phyloP scores from a whole-genome alignment of 108 stramenopile species.

The Cyclostephanos tholiformis region DNA sequence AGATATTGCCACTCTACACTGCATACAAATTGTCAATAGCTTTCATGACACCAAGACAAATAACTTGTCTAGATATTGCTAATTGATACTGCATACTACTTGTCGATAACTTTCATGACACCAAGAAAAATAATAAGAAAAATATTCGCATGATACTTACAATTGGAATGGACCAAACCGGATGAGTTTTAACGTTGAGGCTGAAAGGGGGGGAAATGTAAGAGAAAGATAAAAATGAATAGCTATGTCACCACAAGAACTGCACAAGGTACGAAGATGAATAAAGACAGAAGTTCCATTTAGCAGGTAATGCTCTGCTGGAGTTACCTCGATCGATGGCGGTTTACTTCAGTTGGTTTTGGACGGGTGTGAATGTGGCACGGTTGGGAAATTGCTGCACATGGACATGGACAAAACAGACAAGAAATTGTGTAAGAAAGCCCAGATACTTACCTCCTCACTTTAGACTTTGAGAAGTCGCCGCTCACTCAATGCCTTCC shows the following conservation, averaged over 20 bases:
- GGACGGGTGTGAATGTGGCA: constrained; percentile 10
- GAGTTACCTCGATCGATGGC: constrained; percentile 10
- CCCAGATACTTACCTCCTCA: constrained; percentile 3
- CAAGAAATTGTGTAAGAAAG: background rate
- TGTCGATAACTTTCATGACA: background rate
- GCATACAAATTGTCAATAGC: background rate
- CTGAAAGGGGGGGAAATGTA: background rate
- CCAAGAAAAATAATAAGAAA: background rate
- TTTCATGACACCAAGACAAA: background rate
- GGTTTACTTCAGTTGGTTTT: background rate
- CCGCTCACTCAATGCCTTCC: constrained; percentile 33
- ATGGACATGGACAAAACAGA: background rate
- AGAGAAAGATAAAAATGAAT: background rate
- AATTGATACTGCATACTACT: too few relatives aligned
- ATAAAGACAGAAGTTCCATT: background rate
- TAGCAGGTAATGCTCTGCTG: background rate
- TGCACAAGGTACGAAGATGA: background rate
- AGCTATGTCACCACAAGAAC: background rate
- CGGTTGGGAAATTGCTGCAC: constrained; percentile 4
- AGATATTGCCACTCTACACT: background rate
- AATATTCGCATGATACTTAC: constrained; percentile 4
- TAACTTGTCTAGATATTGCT: too few relatives aligned
- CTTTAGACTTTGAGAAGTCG: constrained; percentile 1
- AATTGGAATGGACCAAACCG: background rate
- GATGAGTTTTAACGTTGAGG: background rate